Evolutionary conservation across 805 yeast species (phyloP).

Genomic region (Nakazawaea populi): DNA sequence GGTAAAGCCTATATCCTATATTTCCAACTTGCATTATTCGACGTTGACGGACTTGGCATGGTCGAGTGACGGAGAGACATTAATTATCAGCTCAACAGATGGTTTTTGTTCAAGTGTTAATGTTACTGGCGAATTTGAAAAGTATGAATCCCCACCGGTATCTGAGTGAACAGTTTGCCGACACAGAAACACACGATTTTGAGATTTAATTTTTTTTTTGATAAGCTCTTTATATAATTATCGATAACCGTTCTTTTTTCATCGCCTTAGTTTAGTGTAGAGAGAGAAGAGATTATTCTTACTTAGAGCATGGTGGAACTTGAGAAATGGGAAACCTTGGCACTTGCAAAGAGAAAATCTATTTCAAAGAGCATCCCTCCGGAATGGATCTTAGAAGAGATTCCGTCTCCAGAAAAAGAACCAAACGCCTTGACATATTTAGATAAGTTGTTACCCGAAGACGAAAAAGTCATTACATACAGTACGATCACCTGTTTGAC

Average conservation of each 20-base stretch:
- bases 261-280: too few relatives aligned
- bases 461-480: constrained; percentile 18
- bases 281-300: too few relatives aligned
- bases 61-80: constrained; percentile 66
- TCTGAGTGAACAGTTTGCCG: not conserved
- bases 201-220: not conserved
- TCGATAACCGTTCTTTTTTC: too few relatives aligned
- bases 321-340: constrained; percentile 15
- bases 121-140: constrained; percentile 34
- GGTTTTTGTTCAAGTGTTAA: constrained; percentile 77
- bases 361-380: constrained; percentile 21
- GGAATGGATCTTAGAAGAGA: constrained; percentile 21
- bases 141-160: not conserved
- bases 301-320: not conserved
- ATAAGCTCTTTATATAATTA: not conserved
- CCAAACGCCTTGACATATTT: constrained; percentile 19
- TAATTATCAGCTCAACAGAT: constrained; percentile 81
- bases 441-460: constrained; percentile 16
- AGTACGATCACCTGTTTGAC: constrained; percentile 19
- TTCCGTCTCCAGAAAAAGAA: constrained; percentile 24
- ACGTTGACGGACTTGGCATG: constrained; percentile 85
- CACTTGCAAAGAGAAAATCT: constrained; percentile 15
- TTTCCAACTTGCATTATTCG: constrained; percentile 80
- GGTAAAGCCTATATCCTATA: constrained; percentile 61
- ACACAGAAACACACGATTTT: not conserved